A percentile compares a stretch with the other conserved stretches of the same genome.
phyloP scores from a whole-genome alignment of 352 stramenopile genomes.

The Pythium grandisporangium region DNA sequence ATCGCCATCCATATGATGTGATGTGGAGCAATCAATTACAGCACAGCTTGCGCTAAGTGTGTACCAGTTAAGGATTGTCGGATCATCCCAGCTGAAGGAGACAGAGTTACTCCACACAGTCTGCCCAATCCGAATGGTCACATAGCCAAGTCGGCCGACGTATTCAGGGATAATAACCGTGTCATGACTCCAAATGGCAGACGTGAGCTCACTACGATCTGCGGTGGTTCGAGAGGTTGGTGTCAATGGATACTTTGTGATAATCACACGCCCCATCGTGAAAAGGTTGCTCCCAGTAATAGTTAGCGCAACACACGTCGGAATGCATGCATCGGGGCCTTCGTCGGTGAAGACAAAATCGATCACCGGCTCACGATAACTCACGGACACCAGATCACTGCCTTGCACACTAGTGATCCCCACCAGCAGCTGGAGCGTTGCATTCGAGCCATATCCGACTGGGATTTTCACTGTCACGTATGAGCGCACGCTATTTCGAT shows the following conservation, averaged over 20 bases:
- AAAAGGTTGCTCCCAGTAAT: slow-evolving; percentile 49
- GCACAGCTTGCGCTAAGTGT: slow-evolving; percentile 28
- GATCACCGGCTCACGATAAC: slow-evolving; percentile 33
- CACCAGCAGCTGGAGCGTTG: slow-evolving; percentile 24
- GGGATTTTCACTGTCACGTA: slow-evolving; percentile 32
- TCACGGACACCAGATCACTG: slow-evolving; percentile 18
- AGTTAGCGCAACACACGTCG: slow-evolving; percentile 36
- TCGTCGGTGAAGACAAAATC: slow-evolving; percentile 51
- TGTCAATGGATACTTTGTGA: slow-evolving; percentile 29
- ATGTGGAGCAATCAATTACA: slow-evolving; percentile 32
- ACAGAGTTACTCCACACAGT: slow-evolving; percentile 39
- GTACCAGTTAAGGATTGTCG: slow-evolving; percentile 45
- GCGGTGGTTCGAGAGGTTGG: not conserved
- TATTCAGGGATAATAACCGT: slow-evolving; percentile 28
- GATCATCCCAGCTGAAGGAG: slow-evolving; percentile 51
- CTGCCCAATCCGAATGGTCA: slow-evolving; percentile 35
- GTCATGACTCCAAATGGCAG: slow-evolving; percentile 31
- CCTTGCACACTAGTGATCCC: slow-evolving; percentile 27
- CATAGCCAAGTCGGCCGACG: slow-evolving; percentile 30
- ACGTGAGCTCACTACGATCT: slow-evolving; percentile 1
- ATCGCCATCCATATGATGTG: slow-evolving; percentile 32
- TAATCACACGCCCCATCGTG: slow-evolving; percentile 20
- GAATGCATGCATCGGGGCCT: slow-evolving; percentile 30
- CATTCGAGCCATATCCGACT: slow-evolving; percentile 24
- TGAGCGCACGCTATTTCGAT: no score